These are phyloP conservation scores for Eucalyptus marginata DNA, from an alignment of 345 rosid species.

Conservation along the genomic window DNA sequence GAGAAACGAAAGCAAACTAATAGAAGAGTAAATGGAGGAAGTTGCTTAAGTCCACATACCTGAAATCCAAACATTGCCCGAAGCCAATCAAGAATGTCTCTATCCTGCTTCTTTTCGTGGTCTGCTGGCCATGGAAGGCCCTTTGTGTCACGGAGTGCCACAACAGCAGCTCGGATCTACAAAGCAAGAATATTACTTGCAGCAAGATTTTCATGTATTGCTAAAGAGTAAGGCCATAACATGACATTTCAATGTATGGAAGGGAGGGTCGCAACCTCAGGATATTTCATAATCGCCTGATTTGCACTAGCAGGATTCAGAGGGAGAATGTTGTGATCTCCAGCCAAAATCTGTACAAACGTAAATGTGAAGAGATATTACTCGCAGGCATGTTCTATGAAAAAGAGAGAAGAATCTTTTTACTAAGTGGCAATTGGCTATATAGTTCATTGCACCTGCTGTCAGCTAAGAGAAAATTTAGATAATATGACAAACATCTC, in stretches of 20 bases:
- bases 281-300: slow-evolving; percentile 93
- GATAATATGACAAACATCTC: too few relatives aligned
- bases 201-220: background rate
- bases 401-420: too few relatives aligned
- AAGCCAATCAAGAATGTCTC: slow-evolving; percentile 98
- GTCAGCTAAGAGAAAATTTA: too few relatives aligned
- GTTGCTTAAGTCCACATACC: slow-evolving; percentile 19
- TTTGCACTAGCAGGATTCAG: slow-evolving; percentile 96
- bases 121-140: slow-evolving; percentile 97
- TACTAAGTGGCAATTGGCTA: too few relatives aligned
- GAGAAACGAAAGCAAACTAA: background rate
- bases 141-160: slow-evolving; percentile 88
- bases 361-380: slow-evolving; percentile 31
- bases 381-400: too few relatives aligned
- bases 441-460: too few relatives aligned
- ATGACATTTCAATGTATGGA: background rate
- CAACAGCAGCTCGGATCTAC: slow-evolving; percentile 91
- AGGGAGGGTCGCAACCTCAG: slow-evolving; percentile 44
- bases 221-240: background rate
- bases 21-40: background rate
- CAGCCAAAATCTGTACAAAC: slow-evolving; percentile 4
- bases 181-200: background rate
- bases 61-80: slow-evolving; percentile 97
- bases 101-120: slow-evolving; percentile 69
- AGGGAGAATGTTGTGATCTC: slow-evolving; percentile 79